These are phyloP conservation scores for Paecilomyces formosus DNA, from an alignment of 2,329 filamentous ascomycete species.

Conservation along the genomic window DNA sequence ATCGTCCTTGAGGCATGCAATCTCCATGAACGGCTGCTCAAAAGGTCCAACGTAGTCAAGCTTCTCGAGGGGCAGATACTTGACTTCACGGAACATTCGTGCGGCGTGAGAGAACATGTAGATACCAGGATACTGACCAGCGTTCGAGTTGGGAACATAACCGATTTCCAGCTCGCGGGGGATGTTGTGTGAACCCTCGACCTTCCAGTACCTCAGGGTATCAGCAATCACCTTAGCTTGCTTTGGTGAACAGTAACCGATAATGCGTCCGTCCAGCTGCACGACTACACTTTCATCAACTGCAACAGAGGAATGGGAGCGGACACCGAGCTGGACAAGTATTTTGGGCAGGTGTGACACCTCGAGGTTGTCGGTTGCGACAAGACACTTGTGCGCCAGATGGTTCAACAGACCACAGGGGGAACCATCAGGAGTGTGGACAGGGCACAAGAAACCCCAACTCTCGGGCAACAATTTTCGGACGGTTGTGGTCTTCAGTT, in stretches of 20 bases:
- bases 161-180: conserved; percentile 85
- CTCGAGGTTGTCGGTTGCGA: conserved; percentile 69
- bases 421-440: conserved; percentile 92
- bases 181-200: conserved; percentile 72
- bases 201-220: conserved; percentile 90
- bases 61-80: conserved; percentile 80
- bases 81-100: conserved; percentile 84
- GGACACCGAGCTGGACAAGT: conserved; percentile 71
- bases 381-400: conserved; percentile 86
- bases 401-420: conserved; percentile 95
- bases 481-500: conserved; percentile 94
- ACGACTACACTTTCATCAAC: conserved; percentile 79
- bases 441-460: conserved; percentile 96
- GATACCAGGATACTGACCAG: conserved; percentile 92
- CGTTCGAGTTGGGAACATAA: conserved; percentile 76
- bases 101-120: conserved; percentile 86
- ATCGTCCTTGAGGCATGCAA: conserved; percentile 83
- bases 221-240: conserved; percentile 77
- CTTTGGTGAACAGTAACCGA: conserved; percentile 83
- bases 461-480: conserved; percentile 92
- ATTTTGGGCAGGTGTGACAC: conserved; percentile 66
- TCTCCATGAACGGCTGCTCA: conserved; percentile 97
- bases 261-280: conserved; percentile 79
- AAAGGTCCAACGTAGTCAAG: conserved; percentile 85
- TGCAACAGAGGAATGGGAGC: conserved; percentile 66